phyloP scores from a whole-genome alignment of 2,329 filamentous ascomycete species.

The Sporothrix mexicana region DNA sequence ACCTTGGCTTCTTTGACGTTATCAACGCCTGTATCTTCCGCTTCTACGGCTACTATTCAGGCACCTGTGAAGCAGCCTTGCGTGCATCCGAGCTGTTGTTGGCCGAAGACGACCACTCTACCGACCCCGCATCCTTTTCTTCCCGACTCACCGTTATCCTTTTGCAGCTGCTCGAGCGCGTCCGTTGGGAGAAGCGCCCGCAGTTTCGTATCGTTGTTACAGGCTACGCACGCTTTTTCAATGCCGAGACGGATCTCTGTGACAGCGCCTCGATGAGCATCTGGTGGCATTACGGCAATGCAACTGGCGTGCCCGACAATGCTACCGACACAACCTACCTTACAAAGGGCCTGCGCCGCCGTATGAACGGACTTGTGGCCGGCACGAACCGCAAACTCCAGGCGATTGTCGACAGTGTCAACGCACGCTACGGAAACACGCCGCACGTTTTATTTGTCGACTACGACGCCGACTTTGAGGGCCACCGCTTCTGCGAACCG shows the following conservation, averaged over 20 bases:
- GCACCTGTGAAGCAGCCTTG: slow-evolving; percentile 52
- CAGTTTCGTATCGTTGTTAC: slow-evolving; percentile 53
- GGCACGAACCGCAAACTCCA: slow-evolving; percentile 51
- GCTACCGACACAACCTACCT: slow-evolving; percentile 41
- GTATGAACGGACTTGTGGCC: slow-evolving; percentile 54
- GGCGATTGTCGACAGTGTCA: slow-evolving; percentile 46
- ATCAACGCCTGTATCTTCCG: slow-evolving; percentile 58
- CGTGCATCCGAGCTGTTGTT: slow-evolving; percentile 45
- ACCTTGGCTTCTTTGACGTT: slow-evolving; percentile 57
- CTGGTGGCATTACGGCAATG: slow-evolving; percentile 52
- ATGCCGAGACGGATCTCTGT: slow-evolving; percentile 51
- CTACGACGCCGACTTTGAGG: slow-evolving; percentile 52
- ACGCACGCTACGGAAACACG: slow-evolving; percentile 42
- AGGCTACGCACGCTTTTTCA: slow-evolving; percentile 57
- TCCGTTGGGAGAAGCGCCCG: slow-evolving; percentile 53
- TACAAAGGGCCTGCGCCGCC: slow-evolving; percentile 46
- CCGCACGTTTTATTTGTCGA: slow-evolving; percentile 51
- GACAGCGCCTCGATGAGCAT: slow-evolving; percentile 53
- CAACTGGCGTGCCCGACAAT: slow-evolving; percentile 23
- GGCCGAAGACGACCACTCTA: slow-evolving; percentile 46
- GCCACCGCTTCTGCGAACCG: slow-evolving; percentile 50
- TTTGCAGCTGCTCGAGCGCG: slow-evolving; percentile 52
- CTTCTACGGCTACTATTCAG: slow-evolving; percentile 56
- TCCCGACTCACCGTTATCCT: slow-evolving; percentile 49
- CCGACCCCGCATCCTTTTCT: slow-evolving; percentile 22